A percentile compares a stretch with the other conserved stretches of the same genome.
Evolutionary conservation across 352 stramenopile genomes (phyloP).

Genomic region (Phytophthora quininea): DNA sequence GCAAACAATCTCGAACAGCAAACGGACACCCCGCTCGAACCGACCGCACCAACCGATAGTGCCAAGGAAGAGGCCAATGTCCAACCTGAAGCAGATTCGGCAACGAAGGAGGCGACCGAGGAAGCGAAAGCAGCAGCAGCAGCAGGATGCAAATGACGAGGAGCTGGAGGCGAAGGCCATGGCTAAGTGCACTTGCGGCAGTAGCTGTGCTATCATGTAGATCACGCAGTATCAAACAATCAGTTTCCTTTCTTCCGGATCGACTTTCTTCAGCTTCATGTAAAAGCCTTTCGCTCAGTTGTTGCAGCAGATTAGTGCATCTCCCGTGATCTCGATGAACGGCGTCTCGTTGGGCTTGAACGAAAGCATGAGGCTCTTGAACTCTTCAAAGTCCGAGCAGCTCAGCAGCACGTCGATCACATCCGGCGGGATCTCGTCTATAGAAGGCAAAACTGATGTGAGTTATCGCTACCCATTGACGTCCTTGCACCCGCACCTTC

Average conservation of each 20-base stretch:
- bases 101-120: constrained; percentile 18
- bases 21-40: constrained; percentile 3
- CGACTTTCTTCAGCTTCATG: background rate
- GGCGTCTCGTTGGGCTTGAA: constrained; percentile 86
- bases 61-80: constrained; percentile 13
- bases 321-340: constrained; percentile 78
- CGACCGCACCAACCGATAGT: constrained; percentile 10
- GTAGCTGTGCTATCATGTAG: constrained; percentile 73
- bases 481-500: constrained; percentile 45
- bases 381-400: constrained; percentile 88
- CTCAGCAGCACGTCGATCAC: constrained; percentile 84
- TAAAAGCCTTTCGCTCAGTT: background rate
- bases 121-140: constrained; percentile 12
- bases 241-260: background rate
- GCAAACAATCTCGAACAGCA: background rate
- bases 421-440: constrained; percentile 78
- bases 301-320: constrained; percentile 53
- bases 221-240: background rate
- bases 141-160: constrained; percentile 32
- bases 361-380: constrained; percentile 87
- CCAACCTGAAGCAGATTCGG: constrained; percentile 11
- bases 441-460: constrained; percentile 11
- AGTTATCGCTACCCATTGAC: background rate
- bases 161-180: constrained; percentile 67
- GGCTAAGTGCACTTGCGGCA: constrained; percentile 66